phyloP scores from a whole-genome alignment of 2,329 filamentous ascomycete species.

The Fusarium newnesense region DNA sequence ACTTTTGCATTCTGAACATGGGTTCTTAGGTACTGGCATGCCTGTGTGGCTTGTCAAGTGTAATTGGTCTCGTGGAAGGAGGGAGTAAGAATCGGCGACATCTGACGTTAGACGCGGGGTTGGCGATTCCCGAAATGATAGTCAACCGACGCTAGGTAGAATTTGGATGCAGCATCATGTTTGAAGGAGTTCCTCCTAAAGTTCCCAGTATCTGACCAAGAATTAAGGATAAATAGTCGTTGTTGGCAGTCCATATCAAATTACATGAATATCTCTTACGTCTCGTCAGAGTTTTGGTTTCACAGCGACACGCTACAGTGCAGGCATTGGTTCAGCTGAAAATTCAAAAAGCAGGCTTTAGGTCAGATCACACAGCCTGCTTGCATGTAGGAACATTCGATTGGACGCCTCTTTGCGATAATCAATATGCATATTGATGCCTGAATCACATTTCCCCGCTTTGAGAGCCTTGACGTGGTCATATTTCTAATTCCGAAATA shows the following conservation, averaged over 20 bases:
- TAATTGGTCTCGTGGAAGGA: not conserved
- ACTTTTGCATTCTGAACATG: conserved; percentile 38
- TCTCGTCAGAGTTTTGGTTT: too few species aligned
- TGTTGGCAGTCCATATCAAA: too few species aligned
- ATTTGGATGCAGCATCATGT: not conserved
- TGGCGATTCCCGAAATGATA: not conserved
- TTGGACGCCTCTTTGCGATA: not conserved
- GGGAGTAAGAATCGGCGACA: conserved; percentile 9
- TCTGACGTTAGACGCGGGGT: not conserved
- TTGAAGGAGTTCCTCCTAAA: too few species aligned
- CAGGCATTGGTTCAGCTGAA: accelerated
- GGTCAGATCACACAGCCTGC: not conserved
- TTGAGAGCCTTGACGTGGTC: not conserved
- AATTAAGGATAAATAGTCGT: too few species aligned
- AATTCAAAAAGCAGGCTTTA: not conserved
- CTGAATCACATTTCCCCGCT: not conserved
- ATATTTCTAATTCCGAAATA: too few species aligned
- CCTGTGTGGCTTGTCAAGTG: not conserved
- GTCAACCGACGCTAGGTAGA: not conserved
- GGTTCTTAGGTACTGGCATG: conserved; percentile 30
- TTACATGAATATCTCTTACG: too few species aligned
- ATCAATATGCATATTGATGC: not conserved
- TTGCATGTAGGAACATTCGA: accelerated
- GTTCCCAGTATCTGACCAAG: too few species aligned
- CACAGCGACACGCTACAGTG: too few species aligned